Evolutionary conservation across 2,329 filamentous ascomycete species (phyloP).

Genomic region (Monosporascus sp.): DNA sequence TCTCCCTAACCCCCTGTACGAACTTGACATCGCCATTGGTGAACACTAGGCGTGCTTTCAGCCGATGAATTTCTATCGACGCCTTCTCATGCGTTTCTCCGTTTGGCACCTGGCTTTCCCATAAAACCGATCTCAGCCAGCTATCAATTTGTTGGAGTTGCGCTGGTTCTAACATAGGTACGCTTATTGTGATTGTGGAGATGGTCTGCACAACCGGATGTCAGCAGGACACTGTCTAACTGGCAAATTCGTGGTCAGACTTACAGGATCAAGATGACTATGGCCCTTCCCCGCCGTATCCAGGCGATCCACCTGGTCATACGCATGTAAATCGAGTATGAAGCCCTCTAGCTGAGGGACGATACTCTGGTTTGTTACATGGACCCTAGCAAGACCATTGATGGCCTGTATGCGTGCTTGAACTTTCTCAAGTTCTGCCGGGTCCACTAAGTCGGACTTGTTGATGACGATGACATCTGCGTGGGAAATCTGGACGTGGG

Average conservation of each 20-base stretch:
- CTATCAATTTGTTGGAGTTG: slow-evolving; percentile 64
- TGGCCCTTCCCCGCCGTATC: slow-evolving; percentile 73
- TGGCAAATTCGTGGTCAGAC: slow-evolving; percentile 19
- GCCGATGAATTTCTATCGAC: slow-evolving; percentile 75
- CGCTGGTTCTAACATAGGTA: slow-evolving; percentile 52
- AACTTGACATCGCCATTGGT: slow-evolving; percentile 63
- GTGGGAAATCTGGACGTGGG: slow-evolving; percentile 94
- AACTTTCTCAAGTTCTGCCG: slow-evolving; percentile 64
- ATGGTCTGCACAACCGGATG: slow-evolving; percentile 56
- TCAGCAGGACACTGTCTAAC: slow-evolving; percentile 8
- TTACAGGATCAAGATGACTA: slow-evolving; percentile 82
- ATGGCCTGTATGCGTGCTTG: slow-evolving; percentile 72
- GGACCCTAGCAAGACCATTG: slow-evolving; percentile 81
- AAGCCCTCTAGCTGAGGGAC: slow-evolving; percentile 82
- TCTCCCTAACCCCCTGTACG: slow-evolving; percentile 84
- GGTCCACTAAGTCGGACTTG: slow-evolving; percentile 78
- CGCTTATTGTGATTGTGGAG: slow-evolving; percentile 69
- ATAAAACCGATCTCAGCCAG: slow-evolving; percentile 80
- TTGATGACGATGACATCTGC: slow-evolving; percentile 94
- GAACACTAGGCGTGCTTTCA: slow-evolving; percentile 74
- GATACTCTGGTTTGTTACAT: slow-evolving; percentile 72
- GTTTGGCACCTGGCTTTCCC: slow-evolving; percentile 64
- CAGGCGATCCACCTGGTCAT: slow-evolving; percentile 72
- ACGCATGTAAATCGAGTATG: slow-evolving; percentile 85
- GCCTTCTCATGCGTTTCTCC: slow-evolving; percentile 27